A percentile compares a stretch with the other conserved stretches of the same genome.
Evolutionary conservation across 805 yeast genomes (phyloP).

Genomic region (Yarrowia deformans): DNA sequence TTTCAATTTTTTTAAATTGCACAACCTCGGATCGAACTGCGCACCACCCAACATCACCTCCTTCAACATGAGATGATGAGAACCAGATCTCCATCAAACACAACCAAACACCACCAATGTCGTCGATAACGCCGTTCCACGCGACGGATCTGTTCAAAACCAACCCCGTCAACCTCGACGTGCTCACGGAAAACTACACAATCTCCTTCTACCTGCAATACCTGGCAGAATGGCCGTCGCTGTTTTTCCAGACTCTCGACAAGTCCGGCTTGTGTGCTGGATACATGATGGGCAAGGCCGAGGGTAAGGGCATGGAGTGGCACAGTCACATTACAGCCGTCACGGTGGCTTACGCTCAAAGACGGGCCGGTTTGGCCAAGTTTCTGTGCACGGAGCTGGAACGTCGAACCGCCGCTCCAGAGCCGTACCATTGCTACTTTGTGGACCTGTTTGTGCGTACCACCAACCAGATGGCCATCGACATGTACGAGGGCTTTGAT

Average conservation of each 20-base stretch:
- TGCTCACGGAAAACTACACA: slow-evolving; percentile 90
- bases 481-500: slow-evolving; percentile 84
- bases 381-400: slow-evolving; percentile 77
- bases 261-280: slow-evolving; percentile 54
- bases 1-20: no score
- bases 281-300: slow-evolving; percentile 91
- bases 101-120: slow-evolving; percentile 58
- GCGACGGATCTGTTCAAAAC: slow-evolving; percentile 81
- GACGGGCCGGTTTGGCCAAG: slow-evolving; percentile 87
- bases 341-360: slow-evolving; percentile 79
- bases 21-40: slow-evolving; percentile 8
- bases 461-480: slow-evolving; percentile 78
- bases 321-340: slow-evolving; percentile 98
- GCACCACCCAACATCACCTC: not conserved
- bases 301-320: slow-evolving; percentile 86
- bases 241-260: slow-evolving; percentile 75
- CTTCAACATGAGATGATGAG: no score
- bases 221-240: slow-evolving; percentile 83
- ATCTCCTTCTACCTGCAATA: slow-evolving; percentile 84
- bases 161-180: slow-evolving; percentile 82
- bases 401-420: slow-evolving; percentile 67
- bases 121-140: slow-evolving; percentile 85
- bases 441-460: slow-evolving; percentile 92
- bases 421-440: slow-evolving; percentile 82
- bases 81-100: not conserved